Evolutionary conservation across 257 asterid species (phyloP), one percentile per base, ranked within the genome.

Genomic region (Solanum gandarillasii): DNA sequence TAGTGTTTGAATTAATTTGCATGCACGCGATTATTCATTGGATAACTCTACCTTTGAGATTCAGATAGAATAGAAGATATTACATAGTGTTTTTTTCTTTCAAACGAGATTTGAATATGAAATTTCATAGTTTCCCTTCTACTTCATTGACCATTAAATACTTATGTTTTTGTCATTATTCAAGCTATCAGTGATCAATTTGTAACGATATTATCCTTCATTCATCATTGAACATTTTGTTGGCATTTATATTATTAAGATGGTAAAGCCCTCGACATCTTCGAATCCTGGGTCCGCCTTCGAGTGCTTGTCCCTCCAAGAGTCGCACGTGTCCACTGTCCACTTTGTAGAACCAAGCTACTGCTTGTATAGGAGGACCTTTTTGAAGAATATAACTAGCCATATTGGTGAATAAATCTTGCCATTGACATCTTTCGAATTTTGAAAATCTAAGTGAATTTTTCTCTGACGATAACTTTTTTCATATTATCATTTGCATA

Each of bases 41-140:
- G 6, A 31, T 71, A 31, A 3, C 78, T 32, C 39, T 29, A 1
- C 1, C 38, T 13, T 0, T 20, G 8, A 70, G 5, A 7, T 14
- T 68, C 3, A 65, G 20, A 27, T 8, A 12, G 10, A 68, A 6
- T 1, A 0, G 4, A 29, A 70, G 3, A 71, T 31, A 31, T 1
- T 21, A 70, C 0, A 0, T 25, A 13, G 3, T 71, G 5, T 3
- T 31, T 31, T 67, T 71, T 31, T 0, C 20, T 29, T 29, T 3
- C 16, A 7, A 5, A 3, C 0, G 12, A 68, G 0, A 71, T 71
- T 70, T 71, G 0, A 31, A 71, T 1, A 72, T 68, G 78, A 60
- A 21, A 60, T 0, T 9, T 60, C 13, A 9, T 0, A n/a, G 0
- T 62, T 62, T 0, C 4, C 14, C 1, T 9, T 10, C 0, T 0